These are phyloP conservation scores for Clarireedia monteithiana DNA, from an alignment of 2,329 filamentous ascomycete genomes.

Conservation along the genomic window DNA sequence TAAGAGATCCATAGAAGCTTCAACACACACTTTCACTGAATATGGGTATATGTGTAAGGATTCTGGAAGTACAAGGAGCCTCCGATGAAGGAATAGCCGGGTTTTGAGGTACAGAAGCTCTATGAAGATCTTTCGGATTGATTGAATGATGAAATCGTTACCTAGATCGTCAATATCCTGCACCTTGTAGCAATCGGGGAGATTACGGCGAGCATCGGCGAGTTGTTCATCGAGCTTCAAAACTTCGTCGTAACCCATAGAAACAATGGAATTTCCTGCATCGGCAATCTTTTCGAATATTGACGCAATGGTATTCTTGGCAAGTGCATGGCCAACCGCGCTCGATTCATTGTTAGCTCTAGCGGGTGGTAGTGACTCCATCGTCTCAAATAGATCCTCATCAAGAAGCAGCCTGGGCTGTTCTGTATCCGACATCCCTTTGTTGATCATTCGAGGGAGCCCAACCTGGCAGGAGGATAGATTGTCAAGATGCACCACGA, in stretches of 20 bases:
- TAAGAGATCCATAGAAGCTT: conserved; percentile 41
- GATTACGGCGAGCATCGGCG: conserved; percentile 34
- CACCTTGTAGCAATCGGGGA: conserved; percentile 42
- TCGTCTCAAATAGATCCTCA: conserved; percentile 53
- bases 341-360: conserved; percentile 50
- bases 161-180: conserved; percentile 39
- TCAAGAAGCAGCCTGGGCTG: conserved; percentile 56
- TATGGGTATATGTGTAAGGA: conserved; percentile 40
- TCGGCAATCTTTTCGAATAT: conserved; percentile 46
- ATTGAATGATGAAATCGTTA: conserved; percentile 35
- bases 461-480: conserved; percentile 61
- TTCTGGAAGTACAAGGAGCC: conserved; percentile 33
- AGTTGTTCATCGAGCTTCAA: conserved; percentile 41
- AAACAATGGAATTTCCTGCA: conserved; percentile 40
- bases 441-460: conserved; percentile 57
- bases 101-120: conserved; percentile 20
- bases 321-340: conserved; percentile 43
- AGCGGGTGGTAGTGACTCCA: conserved; percentile 44
- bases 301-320: conserved; percentile 40
- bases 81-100: conserved; percentile 20
- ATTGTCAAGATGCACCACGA: conserved; percentile 50
- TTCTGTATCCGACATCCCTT: conserved; percentile 53
- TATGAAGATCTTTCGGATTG: conserved; percentile 41
- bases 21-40: conserved; percentile 44
- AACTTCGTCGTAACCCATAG: conserved; percentile 42